A percentile compares a stretch with the other conserved stretches of the same genome.
Evolutionary conservation across 345 rosid species (phyloP).

Genomic region (Populus alba): DNA sequence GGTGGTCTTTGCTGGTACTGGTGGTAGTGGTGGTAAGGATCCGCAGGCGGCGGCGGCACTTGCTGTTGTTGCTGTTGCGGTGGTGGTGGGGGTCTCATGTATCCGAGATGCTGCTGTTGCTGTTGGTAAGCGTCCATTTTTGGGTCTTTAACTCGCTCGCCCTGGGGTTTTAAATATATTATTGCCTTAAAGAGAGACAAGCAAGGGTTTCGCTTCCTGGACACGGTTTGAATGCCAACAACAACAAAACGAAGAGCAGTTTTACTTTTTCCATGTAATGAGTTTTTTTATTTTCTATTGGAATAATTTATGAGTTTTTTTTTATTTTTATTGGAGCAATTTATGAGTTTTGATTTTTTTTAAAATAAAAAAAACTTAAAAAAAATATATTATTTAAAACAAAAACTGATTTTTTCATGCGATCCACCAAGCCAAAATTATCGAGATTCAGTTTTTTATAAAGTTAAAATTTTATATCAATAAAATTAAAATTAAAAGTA

Average conservation of each 20-base stretch:
- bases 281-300: no score
- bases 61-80: conserved; percentile 29
- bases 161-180: background rate
- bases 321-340: no score
- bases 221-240: background rate
- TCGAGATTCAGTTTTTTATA: no score
- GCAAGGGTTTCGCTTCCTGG: background rate
- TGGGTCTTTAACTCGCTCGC: background rate
- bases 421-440: no score
- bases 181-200: background rate
- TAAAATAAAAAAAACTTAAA: no score
- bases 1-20: conserved; percentile 18
- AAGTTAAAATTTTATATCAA: no score
- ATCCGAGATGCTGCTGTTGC: conserved; percentile 43
- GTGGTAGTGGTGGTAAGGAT: conserved; percentile 39
- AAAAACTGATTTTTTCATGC: no score
- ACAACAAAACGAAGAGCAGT: background rate
- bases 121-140: conserved; percentile 60
- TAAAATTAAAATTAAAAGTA: no score
- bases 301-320: no score
- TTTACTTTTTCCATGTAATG: background rate
- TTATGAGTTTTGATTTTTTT: no score
- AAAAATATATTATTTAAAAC: no score
- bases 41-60: conserved; percentile 36
- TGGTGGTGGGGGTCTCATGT: conserved; percentile 45